Base-by-base conservation (phyloP, 1,284 basidiomycete genomes). In the Moniliella sp. region DNA sequence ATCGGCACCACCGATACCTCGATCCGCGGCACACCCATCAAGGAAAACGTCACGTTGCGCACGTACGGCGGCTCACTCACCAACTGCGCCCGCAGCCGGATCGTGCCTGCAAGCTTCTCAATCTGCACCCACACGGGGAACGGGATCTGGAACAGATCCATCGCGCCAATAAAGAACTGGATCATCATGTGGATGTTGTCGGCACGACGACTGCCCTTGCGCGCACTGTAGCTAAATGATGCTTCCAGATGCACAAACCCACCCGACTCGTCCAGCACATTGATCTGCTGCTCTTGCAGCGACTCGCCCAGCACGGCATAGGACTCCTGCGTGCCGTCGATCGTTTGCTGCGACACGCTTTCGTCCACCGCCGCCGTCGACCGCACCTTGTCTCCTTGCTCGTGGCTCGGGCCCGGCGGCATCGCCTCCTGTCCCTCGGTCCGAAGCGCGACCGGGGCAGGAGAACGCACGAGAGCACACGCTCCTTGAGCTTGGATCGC, bases 11-110 rank as follows among this genome's bases (percentile, higher is more conserved):
- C 78, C 4, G 73, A 74, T 28, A 81, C 69, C 27, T 73, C 71
- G 32, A 82, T 70, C 14, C 70, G 68, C 0, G 80, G 80, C 3
- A 79, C 71, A 12, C 79, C 79, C 58, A 81, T 73, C 10, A 84
- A 62, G 0, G 77, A 74, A 37, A 81, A 64, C 3, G 74, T 67
- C 28, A 71, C 51, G 45, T 68, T 68, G 42, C 72, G 65, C 33
- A 75, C 68, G 71, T 76, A 53, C 57, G 78, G 47, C 4, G 75
- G 69, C 44, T 77, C 72, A 0, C 77, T 72, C 27, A 78, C 78
- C 46, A 83, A 71, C 58, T 81, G 76, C 14, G 78, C 64, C n/a
- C 79, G 69, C 17, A 77, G 62, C n/a, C 79, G 68, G 3, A 73
- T 68, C 4, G 75, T 74, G 3, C 74, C 74, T 5, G 72, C 66